Evolutionary conservation across 164 flowering plant genomes (phyloP), one percentile per base, ranked within the genome.

Genomic region (Santalum album): DNA sequence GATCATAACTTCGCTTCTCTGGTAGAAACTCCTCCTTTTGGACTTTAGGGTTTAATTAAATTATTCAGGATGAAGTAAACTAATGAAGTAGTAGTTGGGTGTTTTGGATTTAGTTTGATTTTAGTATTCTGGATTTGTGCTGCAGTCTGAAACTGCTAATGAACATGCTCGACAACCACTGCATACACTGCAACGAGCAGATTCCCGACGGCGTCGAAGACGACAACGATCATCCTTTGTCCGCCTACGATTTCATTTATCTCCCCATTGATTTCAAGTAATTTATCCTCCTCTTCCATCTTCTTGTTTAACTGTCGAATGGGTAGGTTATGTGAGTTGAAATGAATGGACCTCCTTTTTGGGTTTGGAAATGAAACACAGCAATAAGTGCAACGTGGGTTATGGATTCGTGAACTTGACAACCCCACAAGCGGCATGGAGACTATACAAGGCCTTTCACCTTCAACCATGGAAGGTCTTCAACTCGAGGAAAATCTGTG

Each of bases 311-410:
- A 26, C n/a, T n/a, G n/a, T n/a, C n/a, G n/a, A n/a, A 9, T 29
- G 34, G 34, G 34, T 29, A 29, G 34, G n/a, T n/a, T n/a, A n/a
- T n/a, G n/a, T n/a, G n/a, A n/a, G n/a, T n/a, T n/a, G n/a, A n/a
- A n/a, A n/a, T n/a, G n/a, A n/a, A n/a, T n/a, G n/a, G n/a, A n/a
- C n/a, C n/a, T n/a, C n/a, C n/a, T n/a, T n/a, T n/a, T n/a, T n/a
- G n/a, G n/a, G n/a, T n/a, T n/a, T 29, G 9, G 9, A 4, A 3
- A 29, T 9, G 9, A 29, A 29, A 3, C 9, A 9, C 58, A 91
- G 96, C 58, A 91, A 91, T 82, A 91, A 88, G 67, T 91, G 98
- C 77, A 91, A 91, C 66, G 92, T 91, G 60, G 96, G 98, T 52
- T 91, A 91, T 69, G 98, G 96, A 65, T 87, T 91, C 56, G 96